Conservation (phyloP, 257 asterid species). For the Datura wrightii region DNA sequence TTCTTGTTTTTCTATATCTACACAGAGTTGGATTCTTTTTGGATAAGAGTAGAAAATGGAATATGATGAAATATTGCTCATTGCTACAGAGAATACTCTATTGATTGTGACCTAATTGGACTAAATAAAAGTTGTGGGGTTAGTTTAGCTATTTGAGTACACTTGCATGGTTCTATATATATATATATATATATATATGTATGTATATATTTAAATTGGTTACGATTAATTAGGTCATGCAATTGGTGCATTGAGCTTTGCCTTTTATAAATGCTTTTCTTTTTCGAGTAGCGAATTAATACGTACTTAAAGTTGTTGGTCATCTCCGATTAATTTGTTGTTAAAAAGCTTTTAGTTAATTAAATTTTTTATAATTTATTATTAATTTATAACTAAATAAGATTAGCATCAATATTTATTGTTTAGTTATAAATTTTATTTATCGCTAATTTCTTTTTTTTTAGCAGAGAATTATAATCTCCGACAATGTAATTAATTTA, state of each 20-base stretch:
- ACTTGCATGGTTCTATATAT: neutral
- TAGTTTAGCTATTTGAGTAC: neutral
- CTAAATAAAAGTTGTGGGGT: neutral
- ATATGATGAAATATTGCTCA: neutral
- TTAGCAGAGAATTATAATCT: too few relatives aligned
- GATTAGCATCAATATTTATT: too few relatives aligned
- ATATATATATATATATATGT: too few relatives aligned
- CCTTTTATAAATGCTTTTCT: neutral
- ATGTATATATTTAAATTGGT: neutral
- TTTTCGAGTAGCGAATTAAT: neutral
- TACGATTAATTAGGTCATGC: neutral
- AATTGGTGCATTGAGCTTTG: neutral
- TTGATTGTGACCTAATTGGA: neutral
- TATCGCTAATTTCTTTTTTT: too few relatives aligned
- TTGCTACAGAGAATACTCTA: neutral
- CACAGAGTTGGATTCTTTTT: neutral
- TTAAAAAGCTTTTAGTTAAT: too few relatives aligned
- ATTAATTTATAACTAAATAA: too few relatives aligned
- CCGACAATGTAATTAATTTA: neutral
- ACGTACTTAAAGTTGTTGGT: neutral
- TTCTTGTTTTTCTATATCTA: neutral
- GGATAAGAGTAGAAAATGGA: slow-evolving; percentile 4
- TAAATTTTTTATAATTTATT: too few relatives aligned
- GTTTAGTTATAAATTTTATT: too few relatives aligned
- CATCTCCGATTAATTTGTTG: too few relatives aligned